Base-by-base conservation (phyloP, 768 basidiomycete species). In the Boletus sensibilis region DNA sequence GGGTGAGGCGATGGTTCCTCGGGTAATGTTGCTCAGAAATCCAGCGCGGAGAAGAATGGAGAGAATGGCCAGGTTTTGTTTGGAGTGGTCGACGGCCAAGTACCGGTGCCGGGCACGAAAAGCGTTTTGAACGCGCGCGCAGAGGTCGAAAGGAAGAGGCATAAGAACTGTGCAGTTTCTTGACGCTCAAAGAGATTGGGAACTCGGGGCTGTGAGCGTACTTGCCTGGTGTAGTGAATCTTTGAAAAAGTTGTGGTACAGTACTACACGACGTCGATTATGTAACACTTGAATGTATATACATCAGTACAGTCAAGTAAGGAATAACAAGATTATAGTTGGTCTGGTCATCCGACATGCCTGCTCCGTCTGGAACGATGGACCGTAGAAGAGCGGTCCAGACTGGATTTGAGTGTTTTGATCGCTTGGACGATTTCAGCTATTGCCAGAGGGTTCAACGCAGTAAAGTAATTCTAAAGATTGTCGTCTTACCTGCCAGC, bases 1-100 rank as follows among this genome's bases (percentile, higher is more conserved):
- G 2, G 94, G 85, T 0, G 76, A 75, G 8, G 78, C 73, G 56
- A 82, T 72, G 33, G 90, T 90, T 4, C 94, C 94, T 29, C 92
- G 86, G 3, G 92, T 89, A 56, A 98, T 64, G 67, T 80, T 87
- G 51, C 87, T 84, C 70, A 99, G 74, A 73, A 98, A 92, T 56
- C 96, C 96, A 12, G 90, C 79, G 27, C 93, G 90, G 50, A 97
- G 85, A 65, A 99, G 90, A 61, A 99, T 91, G 64, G 87, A 85
- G 56, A 95, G 85, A 66, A 99, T 92, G 56, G 88, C 92, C 55
- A 98, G 85, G 64, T 95, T 94, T 75, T 95, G 91, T 35, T 83
- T 89, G 43, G 82, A 88, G 74, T 97, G 94, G 33, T 85, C 79
- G 56, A 98, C 83, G 12, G 87, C 81, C 55, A 98, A 78, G 58